Evolutionary conservation across 164 flowering plant genomes (phyloP).

Genomic region (Magnolia sinica): DNA sequence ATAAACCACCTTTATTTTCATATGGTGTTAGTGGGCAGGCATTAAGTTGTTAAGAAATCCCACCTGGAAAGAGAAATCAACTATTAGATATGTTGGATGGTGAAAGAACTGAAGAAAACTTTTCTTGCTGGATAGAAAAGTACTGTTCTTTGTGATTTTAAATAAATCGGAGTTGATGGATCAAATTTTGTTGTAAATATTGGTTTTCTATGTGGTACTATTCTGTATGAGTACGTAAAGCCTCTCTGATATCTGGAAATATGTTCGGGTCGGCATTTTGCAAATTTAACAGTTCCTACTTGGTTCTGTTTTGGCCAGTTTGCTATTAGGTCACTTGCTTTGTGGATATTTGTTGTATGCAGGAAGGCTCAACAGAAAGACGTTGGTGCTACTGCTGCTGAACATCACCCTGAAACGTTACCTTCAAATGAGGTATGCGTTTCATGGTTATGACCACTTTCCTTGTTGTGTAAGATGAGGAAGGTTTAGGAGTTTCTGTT

Average conservation of each 20-base stretch:
- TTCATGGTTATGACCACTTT: background rate
- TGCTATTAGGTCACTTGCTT: background rate
- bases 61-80: background rate
- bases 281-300: background rate
- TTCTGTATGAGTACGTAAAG: background rate
- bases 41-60: background rate
- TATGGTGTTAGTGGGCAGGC: background rate
- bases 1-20: background rate
- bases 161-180: too few relatives aligned
- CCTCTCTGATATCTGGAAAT: background rate
- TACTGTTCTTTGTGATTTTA: too few relatives aligned
- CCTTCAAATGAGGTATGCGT: constrained; percentile 6
- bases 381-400: background rate
- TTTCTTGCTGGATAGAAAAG: background rate
- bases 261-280: background rate
- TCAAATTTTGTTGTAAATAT: too few relatives aligned
- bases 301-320: background rate
- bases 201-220: background rate
- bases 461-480: background rate
- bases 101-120: background rate
- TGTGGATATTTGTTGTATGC: background rate
- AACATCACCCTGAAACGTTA: background rate
- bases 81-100: background rate
- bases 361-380: background rate
- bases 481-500: background rate